Conservation (phyloP, 2,329 filamentous ascomycete genomes). For the Alternaria gansuensis region DNA sequence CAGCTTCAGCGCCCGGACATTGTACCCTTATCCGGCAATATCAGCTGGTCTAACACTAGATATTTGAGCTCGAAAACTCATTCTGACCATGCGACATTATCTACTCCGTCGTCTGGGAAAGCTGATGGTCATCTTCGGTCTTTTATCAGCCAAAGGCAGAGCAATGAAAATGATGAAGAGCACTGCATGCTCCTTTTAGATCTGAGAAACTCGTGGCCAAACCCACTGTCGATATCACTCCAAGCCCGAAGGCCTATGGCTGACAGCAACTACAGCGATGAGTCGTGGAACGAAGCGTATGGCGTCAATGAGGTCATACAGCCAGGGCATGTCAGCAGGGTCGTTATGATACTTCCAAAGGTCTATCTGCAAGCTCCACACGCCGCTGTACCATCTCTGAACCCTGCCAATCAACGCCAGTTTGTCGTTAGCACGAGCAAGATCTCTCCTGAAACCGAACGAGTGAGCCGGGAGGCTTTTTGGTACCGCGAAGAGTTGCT, state of each 20-base stretch:
- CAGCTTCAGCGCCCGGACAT: conserved; percentile 84
- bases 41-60: conserved; percentile 67
- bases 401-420: conserved; percentile 84
- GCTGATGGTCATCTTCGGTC: conserved; percentile 57
- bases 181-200: conserved; percentile 84
- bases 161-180: conserved; percentile 61
- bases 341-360: conserved; percentile 78
- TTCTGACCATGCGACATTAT: background rate
- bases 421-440: conserved; percentile 87
- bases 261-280: conserved; percentile 12
- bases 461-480: conserved; percentile 80
- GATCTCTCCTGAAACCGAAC: conserved; percentile 80
- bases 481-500: conserved; percentile 90
- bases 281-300: conserved; percentile 28
- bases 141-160: conserved; percentile 55
- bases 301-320: conserved; percentile 59
- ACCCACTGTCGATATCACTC: conserved; percentile 73
- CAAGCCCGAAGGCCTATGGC: conserved; percentile 51
- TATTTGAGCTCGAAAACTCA: background rate
- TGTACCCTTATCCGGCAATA: conserved; percentile 72
- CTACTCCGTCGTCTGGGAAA: conserved; percentile 23
- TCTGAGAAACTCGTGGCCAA: conserved; percentile 89
- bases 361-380: conserved; percentile 80
- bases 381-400: conserved; percentile 79
- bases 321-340: conserved; percentile 71